Percentiles rank a stretch among this genome's conserved stretches.
Conservation (phyloP, 202 grass and related monocot species). For the Dendrocalamus latiflorus region DNA sequence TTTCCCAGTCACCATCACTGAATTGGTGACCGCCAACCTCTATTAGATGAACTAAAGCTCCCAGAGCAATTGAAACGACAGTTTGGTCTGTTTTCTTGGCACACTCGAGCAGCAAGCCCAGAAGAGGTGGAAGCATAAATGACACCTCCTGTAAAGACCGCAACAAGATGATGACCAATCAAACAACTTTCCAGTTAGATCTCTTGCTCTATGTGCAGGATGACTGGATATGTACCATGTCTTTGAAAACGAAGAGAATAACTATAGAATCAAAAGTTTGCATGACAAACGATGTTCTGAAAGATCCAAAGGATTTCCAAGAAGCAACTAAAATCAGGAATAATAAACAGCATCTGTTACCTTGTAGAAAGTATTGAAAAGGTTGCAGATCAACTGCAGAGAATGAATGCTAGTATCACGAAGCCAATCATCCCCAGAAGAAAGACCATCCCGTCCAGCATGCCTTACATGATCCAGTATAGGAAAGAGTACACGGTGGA, state of each 20-base stretch:
- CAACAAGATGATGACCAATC: conserved; percentile 15
- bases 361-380: conserved; percentile 99
- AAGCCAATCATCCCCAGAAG: conserved; percentile 87
- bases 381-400: conserved; percentile 94
- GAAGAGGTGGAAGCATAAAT: conserved; percentile 97
- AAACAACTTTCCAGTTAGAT: conserved; percentile 19
- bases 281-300: conserved; percentile 16
- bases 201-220: neutral
- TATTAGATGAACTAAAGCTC: conserved; percentile 93
- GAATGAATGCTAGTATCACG: conserved; percentile 99
- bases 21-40: conserved; percentile 97
- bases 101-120: conserved; percentile 94
- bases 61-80: conserved; percentile 92
- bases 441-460: conserved; percentile 85
- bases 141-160: conserved; percentile 70
- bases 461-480: conserved; percentile 98
- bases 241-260: conserved; percentile 3
- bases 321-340: conserved; percentile 13
- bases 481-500: conserved; percentile 91
- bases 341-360: conserved; percentile 34
- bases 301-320: neutral
- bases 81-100: conserved; percentile 99
- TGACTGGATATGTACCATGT: conserved; percentile 12
- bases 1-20: conserved; percentile 91
- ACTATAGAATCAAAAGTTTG: conserved; percentile 8